phyloP scores from a whole-genome alignment of 768 basidiomycete genomes.

The Amyloporia xantha region DNA sequence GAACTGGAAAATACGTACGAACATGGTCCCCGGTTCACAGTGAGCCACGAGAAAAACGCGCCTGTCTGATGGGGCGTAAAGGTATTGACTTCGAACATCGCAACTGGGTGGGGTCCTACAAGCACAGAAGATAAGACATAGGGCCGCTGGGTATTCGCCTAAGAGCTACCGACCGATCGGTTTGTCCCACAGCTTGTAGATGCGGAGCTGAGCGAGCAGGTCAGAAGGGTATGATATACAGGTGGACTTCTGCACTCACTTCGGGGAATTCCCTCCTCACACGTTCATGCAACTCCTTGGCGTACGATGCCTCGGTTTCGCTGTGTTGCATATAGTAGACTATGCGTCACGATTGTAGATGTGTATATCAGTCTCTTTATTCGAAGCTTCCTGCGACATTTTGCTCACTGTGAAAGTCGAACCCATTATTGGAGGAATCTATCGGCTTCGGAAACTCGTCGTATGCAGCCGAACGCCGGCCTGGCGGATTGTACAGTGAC shows the following conservation, averaged over 20 bases:
- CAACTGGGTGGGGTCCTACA: conserved; percentile 56
- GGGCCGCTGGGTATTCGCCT: background rate
- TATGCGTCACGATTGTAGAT: too few species aligned
- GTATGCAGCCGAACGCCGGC: conserved; percentile 44
- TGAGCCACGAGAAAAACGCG: conserved; percentile 60
- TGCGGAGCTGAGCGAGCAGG: conserved; percentile 42
- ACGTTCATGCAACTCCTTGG: conserved; percentile 50
- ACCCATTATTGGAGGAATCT: conserved; percentile 46
- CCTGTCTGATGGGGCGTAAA: conserved; percentile 65
- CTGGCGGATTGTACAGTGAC: conserved; percentile 43
- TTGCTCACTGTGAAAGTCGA: conserved; percentile 65
- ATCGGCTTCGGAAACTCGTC: conserved; percentile 51
- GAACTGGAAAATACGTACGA: conserved; percentile 41
- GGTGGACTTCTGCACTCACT: conserved; percentile 25
- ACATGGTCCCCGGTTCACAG: conserved; percentile 61
- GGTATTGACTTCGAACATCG: conserved; percentile 69
- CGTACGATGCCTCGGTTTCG: conserved; percentile 39
- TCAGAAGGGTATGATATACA: background rate
- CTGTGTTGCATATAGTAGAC: conserved; percentile 57
- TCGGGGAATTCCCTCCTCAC: conserved; percentile 65
- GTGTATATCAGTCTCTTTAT: background rate
- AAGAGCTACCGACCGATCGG: conserved; percentile 52
- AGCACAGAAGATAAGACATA: too few species aligned
- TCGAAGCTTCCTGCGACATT: too few species aligned
- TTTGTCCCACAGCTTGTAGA: conserved; percentile 56